These are phyloP conservation scores for Apiosordaria backusii DNA, from an alignment of 495 filamentous ascomycete species.

Conservation along the genomic window DNA sequence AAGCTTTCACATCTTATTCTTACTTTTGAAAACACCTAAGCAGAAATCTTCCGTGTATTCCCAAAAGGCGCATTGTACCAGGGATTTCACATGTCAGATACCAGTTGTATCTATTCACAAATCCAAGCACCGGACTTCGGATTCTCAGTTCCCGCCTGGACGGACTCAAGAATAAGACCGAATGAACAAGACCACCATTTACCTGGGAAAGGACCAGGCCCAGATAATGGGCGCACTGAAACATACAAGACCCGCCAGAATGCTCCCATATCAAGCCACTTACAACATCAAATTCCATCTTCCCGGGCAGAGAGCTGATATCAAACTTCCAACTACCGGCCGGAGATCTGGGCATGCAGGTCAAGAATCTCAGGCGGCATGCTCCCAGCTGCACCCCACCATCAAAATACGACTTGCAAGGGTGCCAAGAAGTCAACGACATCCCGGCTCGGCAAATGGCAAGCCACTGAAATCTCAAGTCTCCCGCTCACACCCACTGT, in stretches of 20 bases:
- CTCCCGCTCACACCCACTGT: slow-evolving; percentile 8
- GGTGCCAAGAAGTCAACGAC: slow-evolving; percentile 9
- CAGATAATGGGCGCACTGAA: too few species aligned
- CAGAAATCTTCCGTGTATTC: too few species aligned
- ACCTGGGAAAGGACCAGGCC: too few species aligned
- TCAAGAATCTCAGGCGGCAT: slow-evolving; percentile 16
- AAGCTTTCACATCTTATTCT: too few species aligned
- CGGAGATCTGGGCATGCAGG: slow-evolving; percentile 26
- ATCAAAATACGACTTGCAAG: slow-evolving; percentile 8
- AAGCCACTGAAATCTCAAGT: slow-evolving; percentile 21
- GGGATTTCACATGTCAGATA: neutral
- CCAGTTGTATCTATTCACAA: neutral
- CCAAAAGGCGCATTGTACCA: neutral
- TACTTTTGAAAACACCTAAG: too few species aligned
- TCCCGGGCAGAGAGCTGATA: neutral
- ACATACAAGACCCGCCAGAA: neutral
- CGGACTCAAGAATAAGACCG: neutral
- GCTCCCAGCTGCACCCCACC: slow-evolving; percentile 5
- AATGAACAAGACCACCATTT: neutral
- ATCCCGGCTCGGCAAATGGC: slow-evolving; percentile 31
- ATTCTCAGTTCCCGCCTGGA: neutral
- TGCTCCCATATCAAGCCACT: slow-evolving; percentile 3
- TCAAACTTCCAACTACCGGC: slow-evolving; percentile 4
- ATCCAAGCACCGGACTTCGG: neutral
- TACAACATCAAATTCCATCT: slow-evolving; percentile 6